These are phyloP conservation scores for Cryphonectria radicalis DNA, from an alignment of 2,329 filamentous ascomycete genomes.

Conservation along the genomic window DNA sequence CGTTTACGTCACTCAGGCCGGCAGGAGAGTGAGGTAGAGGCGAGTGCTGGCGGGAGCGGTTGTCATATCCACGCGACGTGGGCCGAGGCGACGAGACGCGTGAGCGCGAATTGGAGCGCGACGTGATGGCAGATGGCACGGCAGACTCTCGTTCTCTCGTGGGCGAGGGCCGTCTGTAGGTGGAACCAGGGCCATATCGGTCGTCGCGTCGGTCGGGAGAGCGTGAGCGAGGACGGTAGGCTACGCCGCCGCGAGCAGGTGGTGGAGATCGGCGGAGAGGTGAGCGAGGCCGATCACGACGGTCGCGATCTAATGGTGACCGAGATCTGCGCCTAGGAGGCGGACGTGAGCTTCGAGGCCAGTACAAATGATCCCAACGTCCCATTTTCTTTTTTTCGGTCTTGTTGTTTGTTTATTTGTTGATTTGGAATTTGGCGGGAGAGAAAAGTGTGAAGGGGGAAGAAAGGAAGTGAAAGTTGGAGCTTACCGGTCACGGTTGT, in stretches of 20 bases:
- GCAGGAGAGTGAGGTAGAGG: conserved; percentile 45
- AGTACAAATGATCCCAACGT: not conserved
- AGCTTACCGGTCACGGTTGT: conserved; percentile 42
- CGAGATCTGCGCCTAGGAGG: conserved; percentile 55
- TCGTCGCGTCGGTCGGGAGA: conserved; percentile 54
- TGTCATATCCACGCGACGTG: conserved; percentile 46
- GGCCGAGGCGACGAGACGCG: conserved; percentile 59
- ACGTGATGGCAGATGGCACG: conserved; percentile 55
- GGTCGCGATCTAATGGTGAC: conserved; percentile 56
- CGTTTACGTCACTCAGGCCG: conserved; percentile 29
- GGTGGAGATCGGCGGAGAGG: conserved; percentile 45
- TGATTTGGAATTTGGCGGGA: conserved; percentile 1
- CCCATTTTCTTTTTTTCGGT: conserved; percentile 15
- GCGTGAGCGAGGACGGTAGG: conserved; percentile 59
- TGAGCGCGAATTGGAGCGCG: conserved; percentile 49
- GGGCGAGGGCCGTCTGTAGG: conserved; percentile 53
- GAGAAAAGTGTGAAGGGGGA: conserved; percentile 1
- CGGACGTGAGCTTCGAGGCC: conserved; percentile 12
- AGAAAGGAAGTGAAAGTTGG: conserved; percentile 34
- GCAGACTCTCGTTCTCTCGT: conserved; percentile 50
- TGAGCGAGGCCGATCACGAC: conserved; percentile 49
- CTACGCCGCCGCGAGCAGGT: conserved; percentile 43
- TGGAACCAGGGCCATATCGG: conserved; percentile 41
- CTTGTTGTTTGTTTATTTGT: conserved; percentile 10
- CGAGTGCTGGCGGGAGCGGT: conserved; percentile 53